Conservation (phyloP, 2,329 filamentous ascomycete genomes). For the Sphaerulina populicola region DNA sequence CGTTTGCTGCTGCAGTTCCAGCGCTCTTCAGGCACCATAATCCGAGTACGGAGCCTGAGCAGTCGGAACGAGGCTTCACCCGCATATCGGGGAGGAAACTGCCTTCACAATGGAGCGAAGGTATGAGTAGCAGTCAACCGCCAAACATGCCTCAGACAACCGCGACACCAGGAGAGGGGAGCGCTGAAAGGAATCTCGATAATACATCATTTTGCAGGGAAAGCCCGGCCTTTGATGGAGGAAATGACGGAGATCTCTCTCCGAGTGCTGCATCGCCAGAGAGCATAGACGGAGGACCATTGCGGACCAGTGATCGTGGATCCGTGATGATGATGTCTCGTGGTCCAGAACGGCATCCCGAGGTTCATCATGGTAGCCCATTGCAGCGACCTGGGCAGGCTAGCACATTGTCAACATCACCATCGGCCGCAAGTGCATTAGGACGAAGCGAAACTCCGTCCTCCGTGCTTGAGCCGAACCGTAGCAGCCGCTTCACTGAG, state of each 20-base stretch:
- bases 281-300: slow-evolving; percentile 8
- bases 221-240: slow-evolving; percentile 37
- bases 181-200: slow-evolving; percentile 19
- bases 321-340: slow-evolving; percentile 26
- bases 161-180: not conserved
- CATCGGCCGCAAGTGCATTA: slow-evolving; percentile 10
- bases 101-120: slow-evolving; percentile 42
- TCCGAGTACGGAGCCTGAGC: slow-evolving; percentile 20
- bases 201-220: slow-evolving; percentile 41
- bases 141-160: slow-evolving; percentile 18
- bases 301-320: slow-evolving; percentile 6
- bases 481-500: slow-evolving; percentile 24
- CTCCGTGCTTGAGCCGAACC: slow-evolving; percentile 13
- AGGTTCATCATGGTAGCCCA: slow-evolving; percentile 28
- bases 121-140: slow-evolving; percentile 35
- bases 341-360: slow-evolving; percentile 30
- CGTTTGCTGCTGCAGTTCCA: slow-evolving; percentile 33
- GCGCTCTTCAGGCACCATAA: slow-evolving; percentile 33
- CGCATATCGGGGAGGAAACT: slow-evolving; percentile 43
- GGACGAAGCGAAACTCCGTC: slow-evolving; percentile 18
- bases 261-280: slow-evolving; percentile 13
- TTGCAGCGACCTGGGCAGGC: slow-evolving; percentile 16
- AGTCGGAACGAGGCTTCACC: slow-evolving; percentile 39
- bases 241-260: slow-evolving; percentile 24
- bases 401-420: slow-evolving; percentile 14